Evolutionary conservation across 2,329 filamentous ascomycete genomes (phyloP), one percentile per base, ranked within the genome.

Genomic region (Talaromyces albobiverticillius): DNA sequence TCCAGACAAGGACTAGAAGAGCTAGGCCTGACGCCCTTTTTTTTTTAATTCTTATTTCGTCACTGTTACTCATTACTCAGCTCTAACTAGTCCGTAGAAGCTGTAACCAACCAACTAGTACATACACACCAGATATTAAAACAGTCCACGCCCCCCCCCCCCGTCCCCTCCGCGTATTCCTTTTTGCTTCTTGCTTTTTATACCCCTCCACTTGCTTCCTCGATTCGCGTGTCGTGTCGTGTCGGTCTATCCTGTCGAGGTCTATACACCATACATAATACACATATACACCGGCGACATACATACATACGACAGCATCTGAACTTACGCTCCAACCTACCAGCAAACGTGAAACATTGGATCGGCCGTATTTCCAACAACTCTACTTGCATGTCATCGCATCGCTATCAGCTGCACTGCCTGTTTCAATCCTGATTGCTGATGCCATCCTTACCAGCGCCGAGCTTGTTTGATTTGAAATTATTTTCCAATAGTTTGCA

Each of bases 371-470:
- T 36, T 36, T 36, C 18, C 36, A 40, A 40, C 36, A 40, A 40
- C 36, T 40, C 18, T 40, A 22, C 10, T 8, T 40, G 36, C 16
- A 29, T 40, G 16, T 38, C 34, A 38, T 38, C 16, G 7, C 34
- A 18, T 38, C 34, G 34, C 29, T 45, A 36, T 38, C 31, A 52
- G 11, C 20, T 46, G 16, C 31, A 31, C 43, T 20, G 43, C 29
- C 20, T 46, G 11, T 8, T n/a, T 43, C 41, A 52, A 45, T 52
- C 42, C 50, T 41, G 50, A 36, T 29, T 48, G 43, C 56, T 53
- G 56, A 58, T 58, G 56, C 56, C 56, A 58, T 58, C 26, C 43
- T 56, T 51, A 55, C 55, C 49, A 41, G 36, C 34, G 9, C 13
- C 11, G 38, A 49, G 34, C 18, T 50, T 46, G 41, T 42, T 32